Percentiles rank a stretch among this genome's conserved stretches.
phyloP scores from a whole-genome alignment of 768 basidiomycete species.

The Strobilomyces echinocephalus region DNA sequence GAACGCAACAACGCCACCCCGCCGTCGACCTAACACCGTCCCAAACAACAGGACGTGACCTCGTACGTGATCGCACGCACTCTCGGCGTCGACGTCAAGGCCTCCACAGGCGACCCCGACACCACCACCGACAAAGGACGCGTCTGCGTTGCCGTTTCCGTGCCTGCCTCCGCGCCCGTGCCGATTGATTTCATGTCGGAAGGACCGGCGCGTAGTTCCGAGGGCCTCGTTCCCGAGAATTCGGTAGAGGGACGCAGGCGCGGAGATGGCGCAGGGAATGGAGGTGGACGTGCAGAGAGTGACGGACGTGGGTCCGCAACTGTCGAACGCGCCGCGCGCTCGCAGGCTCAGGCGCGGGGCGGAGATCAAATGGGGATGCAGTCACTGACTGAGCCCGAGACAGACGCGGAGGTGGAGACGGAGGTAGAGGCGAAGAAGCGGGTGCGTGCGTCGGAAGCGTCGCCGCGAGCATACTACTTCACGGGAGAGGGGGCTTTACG shows the following conservation, averaged over 20 bases:
- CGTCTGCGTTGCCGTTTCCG: background rate
- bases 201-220: constrained; percentile 5
- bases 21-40: background rate
- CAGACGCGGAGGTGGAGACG: no score
- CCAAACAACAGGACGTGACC: constrained; percentile 55
- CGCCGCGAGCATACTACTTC: constrained; percentile 45
- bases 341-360: background rate
- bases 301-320: background rate
- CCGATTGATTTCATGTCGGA: background rate
- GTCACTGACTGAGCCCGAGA: background rate
- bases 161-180: background rate
- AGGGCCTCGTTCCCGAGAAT: constrained; percentile 15
- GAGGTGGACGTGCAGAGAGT: background rate
- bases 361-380: background rate
- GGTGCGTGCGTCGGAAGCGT: background rate
- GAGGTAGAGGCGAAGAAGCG: background rate
- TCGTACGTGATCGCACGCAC: constrained; percentile 83
- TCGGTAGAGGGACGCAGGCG: background rate
- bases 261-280: background rate
- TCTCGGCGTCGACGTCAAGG: constrained; percentile 72
- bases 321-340: background rate
- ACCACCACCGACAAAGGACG: background rate
- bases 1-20: background rate
- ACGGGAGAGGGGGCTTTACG: constrained; percentile 46
- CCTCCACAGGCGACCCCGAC: constrained; percentile 57